phyloP scores from a whole-genome alignment of 768 basidiomycete species.

The Tulasnella sp. region DNA sequence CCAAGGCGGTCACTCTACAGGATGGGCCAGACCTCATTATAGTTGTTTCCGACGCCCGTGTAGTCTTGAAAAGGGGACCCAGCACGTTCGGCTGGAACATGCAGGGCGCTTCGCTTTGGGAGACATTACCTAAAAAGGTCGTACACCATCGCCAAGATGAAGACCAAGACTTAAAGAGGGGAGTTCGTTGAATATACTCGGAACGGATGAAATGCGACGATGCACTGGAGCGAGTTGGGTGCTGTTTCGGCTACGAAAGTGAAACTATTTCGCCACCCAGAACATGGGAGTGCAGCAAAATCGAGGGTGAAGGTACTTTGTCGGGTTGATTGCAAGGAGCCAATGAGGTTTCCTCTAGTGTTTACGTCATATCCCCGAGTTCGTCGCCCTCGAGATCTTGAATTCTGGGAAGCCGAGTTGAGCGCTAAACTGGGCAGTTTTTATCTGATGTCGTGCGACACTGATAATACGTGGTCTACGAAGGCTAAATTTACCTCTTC shows the following conservation, averaged over 20 bases:
- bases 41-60: conserved; percentile 23
- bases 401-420: background rate
- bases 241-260: background rate
- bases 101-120: background rate
- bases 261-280: background rate
- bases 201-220: too few species aligned
- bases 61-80: conserved; percentile 22
- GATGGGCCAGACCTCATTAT: conserved; percentile 15
- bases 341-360: background rate
- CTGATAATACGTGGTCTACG: background rate
- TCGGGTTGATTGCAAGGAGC: background rate
- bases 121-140: background rate
- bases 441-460: background rate
- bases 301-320: background rate
- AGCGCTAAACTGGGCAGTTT: background rate
- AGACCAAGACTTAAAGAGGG: background rate
- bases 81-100: conserved; percentile 20
- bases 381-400: background rate
- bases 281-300: background rate
- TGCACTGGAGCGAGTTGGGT: background rate
- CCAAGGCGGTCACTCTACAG: background rate
- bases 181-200: too few species aligned
- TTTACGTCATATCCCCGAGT: background rate
- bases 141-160: background rate
- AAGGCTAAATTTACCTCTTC: background rate